Conservation (phyloP, 148 eudicot species). For the Silene latifolia region DNA sequence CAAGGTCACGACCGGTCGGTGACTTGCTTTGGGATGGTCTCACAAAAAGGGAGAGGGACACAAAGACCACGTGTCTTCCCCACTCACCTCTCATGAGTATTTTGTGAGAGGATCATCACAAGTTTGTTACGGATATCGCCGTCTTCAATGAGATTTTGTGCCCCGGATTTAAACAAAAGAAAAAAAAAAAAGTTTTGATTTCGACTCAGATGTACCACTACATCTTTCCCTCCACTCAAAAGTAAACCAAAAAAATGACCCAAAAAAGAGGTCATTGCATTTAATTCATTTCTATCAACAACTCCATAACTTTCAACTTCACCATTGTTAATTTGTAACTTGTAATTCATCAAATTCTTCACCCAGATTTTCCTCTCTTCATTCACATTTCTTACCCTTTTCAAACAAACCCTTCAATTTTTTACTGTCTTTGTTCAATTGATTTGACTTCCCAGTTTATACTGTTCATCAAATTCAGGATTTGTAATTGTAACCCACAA, state of each 20-base stretch:
- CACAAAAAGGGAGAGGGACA: too few relatives aligned
- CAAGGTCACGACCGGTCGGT: too few relatives aligned
- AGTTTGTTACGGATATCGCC: too few relatives aligned
- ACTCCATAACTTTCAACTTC: not conserved
- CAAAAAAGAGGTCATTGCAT: not conserved
- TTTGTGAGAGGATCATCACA: too few relatives aligned
- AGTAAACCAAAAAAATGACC: not conserved
- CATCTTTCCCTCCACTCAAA: constrained; percentile 2
- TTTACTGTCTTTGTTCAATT: not conserved
- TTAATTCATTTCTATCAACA: not conserved
- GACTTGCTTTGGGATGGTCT: too few relatives aligned
- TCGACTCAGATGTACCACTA: not conserved
- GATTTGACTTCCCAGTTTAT: not conserved
- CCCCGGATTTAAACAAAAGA: too few relatives aligned
- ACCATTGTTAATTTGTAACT: not conserved
- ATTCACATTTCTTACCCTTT: constrained; percentile 1
- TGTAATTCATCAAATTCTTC: constrained; percentile 6
- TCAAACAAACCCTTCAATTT: not conserved
- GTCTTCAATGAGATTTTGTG: too few relatives aligned
- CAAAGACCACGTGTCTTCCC: too few relatives aligned
- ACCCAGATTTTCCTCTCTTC: constrained; percentile 1
- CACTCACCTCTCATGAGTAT: too few relatives aligned
- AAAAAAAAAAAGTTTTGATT: not conserved
- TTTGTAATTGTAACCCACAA: not conserved
- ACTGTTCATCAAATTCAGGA: not conserved